A percentile compares a stretch with the other conserved stretches of the same genome.
Conservation (phyloP, 1,284 basidiomycete genomes). For the Inonotus obliquus region DNA sequence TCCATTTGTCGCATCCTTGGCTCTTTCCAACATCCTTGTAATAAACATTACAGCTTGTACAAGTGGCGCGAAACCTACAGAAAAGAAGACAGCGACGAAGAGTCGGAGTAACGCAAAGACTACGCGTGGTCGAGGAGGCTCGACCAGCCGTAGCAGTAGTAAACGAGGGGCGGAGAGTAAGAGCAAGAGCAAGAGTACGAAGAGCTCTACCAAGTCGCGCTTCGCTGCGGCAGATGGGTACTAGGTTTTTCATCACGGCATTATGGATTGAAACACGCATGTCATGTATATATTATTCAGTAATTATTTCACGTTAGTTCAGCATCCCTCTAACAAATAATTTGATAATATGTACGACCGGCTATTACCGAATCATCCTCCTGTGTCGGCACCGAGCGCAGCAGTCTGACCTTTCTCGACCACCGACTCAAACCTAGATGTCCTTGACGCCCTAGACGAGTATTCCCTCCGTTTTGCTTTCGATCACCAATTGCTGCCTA, state of each 20-base stretch:
- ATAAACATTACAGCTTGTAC: constrained; percentile 5
- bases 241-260: not conserved
- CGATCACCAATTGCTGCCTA: not conserved
- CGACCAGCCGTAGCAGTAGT: constrained; percentile 6
- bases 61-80: not conserved
- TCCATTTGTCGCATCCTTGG: not conserved
- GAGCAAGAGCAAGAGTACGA: not conserved
- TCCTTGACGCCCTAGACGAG: not conserved
- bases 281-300: not conserved
- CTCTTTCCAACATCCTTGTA: not conserved
- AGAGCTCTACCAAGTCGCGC: constrained; percentile 2
- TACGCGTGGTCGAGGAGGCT: constrained; percentile 8
- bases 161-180: not conserved
- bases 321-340: not conserved
- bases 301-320: not conserved
- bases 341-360: not conserved
- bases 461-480: not conserved
- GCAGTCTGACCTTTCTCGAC: not conserved
- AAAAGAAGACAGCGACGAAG: not conserved
- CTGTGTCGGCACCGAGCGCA: not conserved
- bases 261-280: not conserved
- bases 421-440: not conserved
- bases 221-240: constrained; percentile 18
- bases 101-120: constrained; percentile 6
- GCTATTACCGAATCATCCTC: not conserved